Conservation (phyloP, 495 filamentous ascomycete species). For the Aspergillus affinis region DNA sequence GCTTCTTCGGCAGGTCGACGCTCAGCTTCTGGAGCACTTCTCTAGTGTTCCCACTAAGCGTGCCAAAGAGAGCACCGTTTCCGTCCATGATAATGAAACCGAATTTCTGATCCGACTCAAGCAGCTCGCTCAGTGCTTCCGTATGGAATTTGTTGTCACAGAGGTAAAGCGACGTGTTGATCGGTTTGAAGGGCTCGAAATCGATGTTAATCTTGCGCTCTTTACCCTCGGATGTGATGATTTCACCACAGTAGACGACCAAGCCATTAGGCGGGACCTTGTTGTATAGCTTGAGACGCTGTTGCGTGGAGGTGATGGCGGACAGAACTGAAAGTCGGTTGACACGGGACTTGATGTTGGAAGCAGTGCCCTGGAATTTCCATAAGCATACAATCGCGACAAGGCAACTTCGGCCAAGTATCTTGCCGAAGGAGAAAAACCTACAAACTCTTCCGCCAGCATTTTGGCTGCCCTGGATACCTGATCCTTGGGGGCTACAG, state of each 20-base stretch:
- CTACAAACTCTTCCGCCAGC: constrained; percentile 99
- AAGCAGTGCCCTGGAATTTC: constrained; percentile 76
- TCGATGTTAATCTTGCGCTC: constrained; percentile 99
- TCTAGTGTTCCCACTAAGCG: constrained; percentile 91
- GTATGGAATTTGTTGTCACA: constrained; percentile 99
- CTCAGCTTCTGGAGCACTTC: constrained; percentile 97
- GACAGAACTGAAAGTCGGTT: constrained; percentile 96
- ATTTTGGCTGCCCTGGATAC: constrained; percentile 95
- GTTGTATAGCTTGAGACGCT: constrained; percentile 97
- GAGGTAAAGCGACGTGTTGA: constrained; percentile 98
- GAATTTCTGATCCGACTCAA: constrained; percentile 98
- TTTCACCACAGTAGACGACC: constrained; percentile 99
- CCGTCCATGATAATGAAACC: constrained; percentile 99
- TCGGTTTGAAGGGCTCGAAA: constrained; percentile 99
- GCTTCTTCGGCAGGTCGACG: constrained; percentile 98
- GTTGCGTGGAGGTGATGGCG: constrained; percentile 97
- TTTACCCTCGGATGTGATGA: constrained; percentile 97
- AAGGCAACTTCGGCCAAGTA: background rate
- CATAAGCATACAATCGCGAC: background rate
- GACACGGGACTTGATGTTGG: constrained; percentile 99
- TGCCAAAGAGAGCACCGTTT: constrained; percentile 95
- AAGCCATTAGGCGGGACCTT: constrained; percentile 97
- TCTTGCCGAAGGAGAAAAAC: constrained; percentile 26
- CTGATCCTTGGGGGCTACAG: constrained; percentile 90
- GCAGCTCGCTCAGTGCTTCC: constrained; percentile 90